Base-by-base conservation (phyloP, 1,284 basidiomycete genomes). In the Schizophyllum commune region DNA sequence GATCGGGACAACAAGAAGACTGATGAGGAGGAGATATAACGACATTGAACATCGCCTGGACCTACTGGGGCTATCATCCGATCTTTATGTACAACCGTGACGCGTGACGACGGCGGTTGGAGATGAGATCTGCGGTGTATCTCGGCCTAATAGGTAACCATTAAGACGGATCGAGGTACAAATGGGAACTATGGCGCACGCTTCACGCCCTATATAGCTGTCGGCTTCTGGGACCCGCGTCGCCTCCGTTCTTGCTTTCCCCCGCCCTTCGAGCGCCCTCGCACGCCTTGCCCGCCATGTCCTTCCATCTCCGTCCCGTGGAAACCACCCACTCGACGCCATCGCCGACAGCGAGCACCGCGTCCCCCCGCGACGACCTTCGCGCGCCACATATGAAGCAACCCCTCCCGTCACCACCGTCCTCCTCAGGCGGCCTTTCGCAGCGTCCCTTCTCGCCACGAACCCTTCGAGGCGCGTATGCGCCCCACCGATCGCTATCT, bases 401-500 rank as follows among this genome's bases (percentile, higher is more conserved):
- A 47, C 32, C 11, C 19, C 56, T 47, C 33, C 55, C 27, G 19
- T 19, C 58, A 9, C 32, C 58, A 47, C 33, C 34, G 13, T 47
- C 65, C 21, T 61, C 68, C 21, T 53, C 68, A 13, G 69, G 65
- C 52, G 65, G 62, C 54, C 70, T 71, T 58, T 60, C 68, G 32
- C 73, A 76, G 15, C 71, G 77, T 5, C 77, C 77, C 5, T 70
- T 84, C 56, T 83, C 83, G 51, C 79, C 83, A 19, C 79, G 74
- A 62, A 82, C 81, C 2, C 66, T 87, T 15, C 75, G 83, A 73
- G 83, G 84, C 84, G 60, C 63, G 71, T 66, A 11, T 21, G 39
- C 47, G 52, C 39, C 56, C 55, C 5, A 56, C 8, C 20, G n/a
- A 63, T 58, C 32, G 62, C 60, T 22, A 62, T 34, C 34, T 19